These are phyloP conservation scores for Psilocybe cyanescens DNA, from an alignment of 768 basidiomycete genomes.

Conservation along the genomic window DNA sequence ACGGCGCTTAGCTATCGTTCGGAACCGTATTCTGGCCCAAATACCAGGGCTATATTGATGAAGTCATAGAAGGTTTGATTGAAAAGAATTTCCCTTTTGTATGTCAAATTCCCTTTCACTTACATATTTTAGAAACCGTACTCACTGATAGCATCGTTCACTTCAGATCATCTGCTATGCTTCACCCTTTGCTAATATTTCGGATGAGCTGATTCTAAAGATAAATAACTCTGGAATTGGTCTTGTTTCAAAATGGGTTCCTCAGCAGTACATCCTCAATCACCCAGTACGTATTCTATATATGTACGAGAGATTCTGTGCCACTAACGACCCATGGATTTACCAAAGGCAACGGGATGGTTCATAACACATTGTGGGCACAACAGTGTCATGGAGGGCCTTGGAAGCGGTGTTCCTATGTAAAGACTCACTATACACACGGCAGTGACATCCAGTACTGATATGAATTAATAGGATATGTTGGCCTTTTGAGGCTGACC, in stretches of 20 bases:
- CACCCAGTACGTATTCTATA: slow-evolving; percentile 7
- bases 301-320: neutral
- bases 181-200: slow-evolving; percentile 13
- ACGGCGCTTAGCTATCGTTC: slow-evolving; percentile 13
- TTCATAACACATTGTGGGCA: slow-evolving; percentile 19
- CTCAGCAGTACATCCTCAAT: slow-evolving; percentile 17
- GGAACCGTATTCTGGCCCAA: slow-evolving; percentile 16
- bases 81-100: slow-evolving; percentile 17
- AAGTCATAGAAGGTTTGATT: slow-evolving; percentile 10
- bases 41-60: slow-evolving; percentile 12
- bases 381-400: slow-evolving; percentile 15
- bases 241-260: slow-evolving; percentile 13
- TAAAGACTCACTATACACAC: neutral
- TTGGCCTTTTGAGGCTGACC: slow-evolving; percentile 18
- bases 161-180: slow-evolving; percentile 16
- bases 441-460: neutral
- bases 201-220: slow-evolving; percentile 5
- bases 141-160: neutral
- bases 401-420: slow-evolving; percentile 17
- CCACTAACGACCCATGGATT: neutral
- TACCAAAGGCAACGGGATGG: slow-evolving; percentile 18
- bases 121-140: neutral
- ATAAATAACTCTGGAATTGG: slow-evolving; percentile 10
- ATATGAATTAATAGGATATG: slow-evolving; percentile 5
- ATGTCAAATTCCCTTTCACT: neutral